Percentiles rank a stretch among this genome's conserved stretches.
Evolutionary conservation across 441 rosid species (phyloP).

Genomic region (Metrosideros polymorpha): DNA sequence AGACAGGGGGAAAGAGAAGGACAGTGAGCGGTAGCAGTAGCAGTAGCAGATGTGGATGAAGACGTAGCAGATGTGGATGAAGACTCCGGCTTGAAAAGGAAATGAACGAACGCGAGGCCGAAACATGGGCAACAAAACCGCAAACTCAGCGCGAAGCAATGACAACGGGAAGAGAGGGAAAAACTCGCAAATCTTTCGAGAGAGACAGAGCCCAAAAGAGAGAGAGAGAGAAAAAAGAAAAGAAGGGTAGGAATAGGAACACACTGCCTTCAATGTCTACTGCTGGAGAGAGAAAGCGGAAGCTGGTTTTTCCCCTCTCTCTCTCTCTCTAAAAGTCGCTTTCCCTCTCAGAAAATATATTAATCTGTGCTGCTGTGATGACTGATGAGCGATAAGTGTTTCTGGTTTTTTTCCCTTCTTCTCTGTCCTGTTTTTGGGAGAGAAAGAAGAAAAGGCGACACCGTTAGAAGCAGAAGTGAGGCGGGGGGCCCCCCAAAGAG

Average conservation of each 20-base stretch:
- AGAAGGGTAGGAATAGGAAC: slow-evolving; percentile 12
- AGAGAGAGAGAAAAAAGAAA: neutral
- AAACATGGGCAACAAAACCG: neutral
- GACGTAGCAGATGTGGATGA: neutral
- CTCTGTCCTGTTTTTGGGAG: neutral
- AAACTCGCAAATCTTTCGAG: neutral
- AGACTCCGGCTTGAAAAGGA: neutral
- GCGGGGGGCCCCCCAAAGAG: too few species aligned
- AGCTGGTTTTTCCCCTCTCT: too few species aligned
- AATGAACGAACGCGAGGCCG: neutral
- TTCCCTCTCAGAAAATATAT: neutral
- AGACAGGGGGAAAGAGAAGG: neutral
- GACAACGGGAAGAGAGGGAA: neutral
- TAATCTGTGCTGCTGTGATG: neutral
- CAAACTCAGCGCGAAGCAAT: neutral
- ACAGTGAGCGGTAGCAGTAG: neutral
- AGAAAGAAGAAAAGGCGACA: neutral
- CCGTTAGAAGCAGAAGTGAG: neutral
- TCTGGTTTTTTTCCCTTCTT: neutral
- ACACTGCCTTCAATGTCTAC: neutral
- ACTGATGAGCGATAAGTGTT: neutral
- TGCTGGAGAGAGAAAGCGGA: neutral
- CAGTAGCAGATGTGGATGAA: neutral
- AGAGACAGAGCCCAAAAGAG: neutral
- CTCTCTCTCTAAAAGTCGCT: neutral